Base-by-base conservation (phyloP, 306 rosid genomes). In the Cicer cuneatum region DNA sequence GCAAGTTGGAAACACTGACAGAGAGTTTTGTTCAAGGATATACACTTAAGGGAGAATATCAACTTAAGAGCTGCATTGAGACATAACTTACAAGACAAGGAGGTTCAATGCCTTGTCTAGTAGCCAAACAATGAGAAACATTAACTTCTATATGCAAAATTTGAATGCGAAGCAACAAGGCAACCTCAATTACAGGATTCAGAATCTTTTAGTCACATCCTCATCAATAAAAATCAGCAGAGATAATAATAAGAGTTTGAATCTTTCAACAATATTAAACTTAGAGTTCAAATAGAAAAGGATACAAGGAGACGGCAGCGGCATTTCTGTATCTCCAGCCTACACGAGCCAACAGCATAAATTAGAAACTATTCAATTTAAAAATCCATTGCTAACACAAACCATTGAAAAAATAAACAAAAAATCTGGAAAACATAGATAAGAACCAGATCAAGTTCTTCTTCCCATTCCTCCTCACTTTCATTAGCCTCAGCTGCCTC, bases 281-380 rank as follows among this genome's bases (percentile, higher is more conserved):
- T 14, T 47, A 35, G 29, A 64, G 62, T 72, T 15, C 45, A 62
- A 81, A 63, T 10, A 58, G 18, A 74, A 65, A 41, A 83, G 90
- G 93, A 88, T 90, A 89, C 97, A 83, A 53, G 86, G 78, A 59
- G 93, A 46, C 51, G 88, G 87, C 75, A 87, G 62, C 69, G 88
- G 86, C 59, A 87, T 75, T 64, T 86, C 92, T 73, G 57, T 60
- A 42, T 90, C 92, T 52, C 81, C 93, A 45, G 49, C 93, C 97
- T 91, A 77, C 86, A 85, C 35, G 66, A 83, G 73, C 60, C 24
- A 82, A 58, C 40, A 72, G 15, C 51, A 69, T 19, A 48, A 69
- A 58, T 49, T 57, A 75, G 53, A 69, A 74, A 24, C n/a, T 13
- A 5, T 24, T 51, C 7, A 5, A 33, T 57, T 33, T 10, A 40